Evolutionary conservation across 768 basidiomycete species (phyloP).

Genomic region (Tulasnella calospora): DNA sequence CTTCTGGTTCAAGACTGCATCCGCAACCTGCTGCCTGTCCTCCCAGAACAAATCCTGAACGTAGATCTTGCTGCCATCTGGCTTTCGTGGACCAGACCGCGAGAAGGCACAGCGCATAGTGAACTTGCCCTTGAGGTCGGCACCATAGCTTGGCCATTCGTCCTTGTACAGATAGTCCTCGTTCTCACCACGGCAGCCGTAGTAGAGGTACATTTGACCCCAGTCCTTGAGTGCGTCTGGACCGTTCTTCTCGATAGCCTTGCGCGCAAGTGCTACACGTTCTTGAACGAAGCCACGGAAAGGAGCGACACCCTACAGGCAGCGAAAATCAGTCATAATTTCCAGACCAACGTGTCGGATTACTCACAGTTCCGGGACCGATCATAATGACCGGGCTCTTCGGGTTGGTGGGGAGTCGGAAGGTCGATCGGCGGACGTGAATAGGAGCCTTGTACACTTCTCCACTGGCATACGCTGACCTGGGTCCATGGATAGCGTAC

Average conservation of each 20-base stretch:
- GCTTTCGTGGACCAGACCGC: constrained; percentile 67
- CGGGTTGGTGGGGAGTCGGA: constrained; percentile 94
- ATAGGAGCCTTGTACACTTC: constrained; percentile 78
- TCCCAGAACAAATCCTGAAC: constrained; percentile 98
- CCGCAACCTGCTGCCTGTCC: constrained; percentile 72
- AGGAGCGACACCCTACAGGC: constrained; percentile 84
- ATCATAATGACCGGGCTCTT: constrained; percentile 99
- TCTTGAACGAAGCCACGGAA: constrained; percentile 99
- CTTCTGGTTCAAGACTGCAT: constrained; percentile 87
- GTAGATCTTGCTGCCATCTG: constrained; percentile 93
- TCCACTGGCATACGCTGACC: constrained; percentile 70
- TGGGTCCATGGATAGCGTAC: constrained; percentile 87
- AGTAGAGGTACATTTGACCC: constrained; percentile 92
- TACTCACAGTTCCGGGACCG: constrained; percentile 86
- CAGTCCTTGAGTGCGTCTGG: constrained; percentile 89
- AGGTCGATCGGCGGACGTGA: constrained; percentile 93
- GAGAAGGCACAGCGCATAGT: constrained; percentile 85
- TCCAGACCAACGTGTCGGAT: neutral
- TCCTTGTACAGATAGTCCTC: constrained; percentile 93
- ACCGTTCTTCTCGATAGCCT: constrained; percentile 93
- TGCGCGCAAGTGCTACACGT: constrained; percentile 90
- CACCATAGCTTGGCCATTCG: constrained; percentile 85
- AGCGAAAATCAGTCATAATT: neutral
- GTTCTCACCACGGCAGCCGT: constrained; percentile 83
- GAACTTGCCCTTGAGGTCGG: constrained; percentile 90